Base-by-base conservation (phyloP, 129 eudicot species). In the Gnaphalium uliginosum region DNA sequence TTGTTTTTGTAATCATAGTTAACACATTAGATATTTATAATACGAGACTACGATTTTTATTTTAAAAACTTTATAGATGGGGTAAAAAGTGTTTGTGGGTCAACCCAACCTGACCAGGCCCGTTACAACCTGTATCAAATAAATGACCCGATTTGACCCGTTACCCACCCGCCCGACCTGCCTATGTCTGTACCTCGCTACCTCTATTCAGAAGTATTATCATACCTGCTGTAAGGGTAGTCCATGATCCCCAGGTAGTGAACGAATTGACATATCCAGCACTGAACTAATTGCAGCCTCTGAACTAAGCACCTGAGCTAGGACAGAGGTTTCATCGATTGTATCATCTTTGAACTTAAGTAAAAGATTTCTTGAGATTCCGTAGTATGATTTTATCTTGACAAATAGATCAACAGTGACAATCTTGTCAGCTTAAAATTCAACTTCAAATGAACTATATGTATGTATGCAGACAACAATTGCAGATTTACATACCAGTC, bases 161-260 rank as follows among this genome's bases (percentile, higher is more conserved):
- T 25, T 63, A 17, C 37, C 35, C 67, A 29, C 17, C 67, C 67
- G 1, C 37, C 67, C 21, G 67, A 25, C 37, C 67, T 29, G 33
- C 33, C 37, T 17, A 26, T 25, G 11, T 37, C 46, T 37, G 46
- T 37, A 37, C 11, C 18, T 62, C 13, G 11, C 8, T 30, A 62
- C 67, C 17, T 58, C 4, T 26, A 1, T 23, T 18, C 58, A 6
- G 58, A 51, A 51, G 25, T 63, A 32, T 23, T 15, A 67, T 41
- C 70, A 72, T 73, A 91, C 98, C 98, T 93, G 97, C 59, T 87
- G 96, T 76, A 94, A 78, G 64, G 99, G 99, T 69, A 90, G 89
- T 61, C 86, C 99, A 73, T 94, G 99, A 79, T 94, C 99, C 51
- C 99, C 99, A 59, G 99, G 97, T 63, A 94, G 74, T 17, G 77